Evolutionary conservation across 2,329 filamentous ascomycete species (phyloP), one percentile per base, ranked within the genome.

Genomic region (Cercospora nicotianae): DNA sequence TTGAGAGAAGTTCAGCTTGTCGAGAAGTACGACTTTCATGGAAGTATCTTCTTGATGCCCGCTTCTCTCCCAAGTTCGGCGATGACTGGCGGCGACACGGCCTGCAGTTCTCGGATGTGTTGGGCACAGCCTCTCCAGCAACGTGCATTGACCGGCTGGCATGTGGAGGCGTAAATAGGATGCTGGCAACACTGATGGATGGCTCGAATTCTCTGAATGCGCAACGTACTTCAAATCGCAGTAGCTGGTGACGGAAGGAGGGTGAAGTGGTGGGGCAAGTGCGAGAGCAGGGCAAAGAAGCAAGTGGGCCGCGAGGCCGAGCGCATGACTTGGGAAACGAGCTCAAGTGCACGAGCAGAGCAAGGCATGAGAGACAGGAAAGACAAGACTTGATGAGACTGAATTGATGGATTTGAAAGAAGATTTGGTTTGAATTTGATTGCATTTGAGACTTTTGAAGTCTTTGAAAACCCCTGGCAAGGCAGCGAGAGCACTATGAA

Each of bases 401-500:
- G 10, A 59, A 33, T 59, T 59, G 28, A 59, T 36, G 9, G 28
- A 30, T 33, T n/a, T 33, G 16, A 20, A 36, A 59, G 55, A 33
- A 12, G 9, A 36, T 33, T 59, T 59, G 55, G 18, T 31, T 16
- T 28, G 26, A 31, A 58, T 28, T 58, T 58, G 53, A 58, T 59
- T 59, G 55, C 20, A 33, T 59, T 36, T 36, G n/a, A 33, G 28
- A 59, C 16, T 12, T 59, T 5, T 33, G 18, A 59, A 18, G 12
- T 59, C n/a, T 10, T 33, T 36, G 31, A 33, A 59, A 59, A 16
- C 30, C 55, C 28, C 30, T 33, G 55, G 55, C 55, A 59, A 59
- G 55, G 55, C 55, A 59, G 55, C 55, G 55, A 36, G 55, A 31
- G 55, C 55, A 59, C 55, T 28, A 53, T n/a, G 16, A 39, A 39